Evolutionary conservation across 2,329 filamentous ascomycete species (phyloP), one percentile per base, ranked within the genome.

Genomic region (Colletotrichum tofieldiae): DNA sequence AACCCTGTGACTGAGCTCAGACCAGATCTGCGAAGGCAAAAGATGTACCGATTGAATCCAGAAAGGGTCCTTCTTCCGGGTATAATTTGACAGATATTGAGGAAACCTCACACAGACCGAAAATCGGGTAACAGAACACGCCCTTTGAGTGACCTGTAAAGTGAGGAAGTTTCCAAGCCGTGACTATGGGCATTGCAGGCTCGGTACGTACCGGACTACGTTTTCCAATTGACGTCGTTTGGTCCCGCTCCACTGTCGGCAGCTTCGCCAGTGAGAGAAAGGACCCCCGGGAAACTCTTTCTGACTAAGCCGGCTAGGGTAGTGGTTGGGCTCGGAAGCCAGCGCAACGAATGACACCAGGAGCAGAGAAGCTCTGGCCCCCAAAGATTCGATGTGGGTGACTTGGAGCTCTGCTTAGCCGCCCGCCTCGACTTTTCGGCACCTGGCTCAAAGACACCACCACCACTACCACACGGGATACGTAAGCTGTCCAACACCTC

Each of bases 401-500:
- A 71, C 55, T 51, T 63, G 51, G 58, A 72, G 69, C 69, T 72
- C 69, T 39, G 26, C 26, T 64, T 64, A 72, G 65, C 69, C 69
- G 69, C 65, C 69, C 37, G 52, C 59, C 58, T 52, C 65, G 59
- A 72, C 65, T 72, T 72, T 72, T 72, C 43, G 69, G 54, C 54
- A 56, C 59, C 47, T 51, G 37, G 35, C 23, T 41, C 23, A 20
- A 62, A 41, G 49, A 59, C 37, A 47, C 23, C 23, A 60, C 37
- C 65, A 66, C 45, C 43, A 47, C 23, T 18, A 43, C 41, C 51
- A 37, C 51, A n/a, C 41, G 54, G 55, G 49, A 64, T 9, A 59
- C 52, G 32, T 55, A 55, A 37, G 20, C 52, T 23, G 35, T 20
- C 65, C n/a, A 51, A 43, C 45, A n/a, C 60, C 43, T 16, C 59